Base-by-base conservation (phyloP, 2,329 filamentous ascomycete species). In the Hypoxylon sp. region DNA sequence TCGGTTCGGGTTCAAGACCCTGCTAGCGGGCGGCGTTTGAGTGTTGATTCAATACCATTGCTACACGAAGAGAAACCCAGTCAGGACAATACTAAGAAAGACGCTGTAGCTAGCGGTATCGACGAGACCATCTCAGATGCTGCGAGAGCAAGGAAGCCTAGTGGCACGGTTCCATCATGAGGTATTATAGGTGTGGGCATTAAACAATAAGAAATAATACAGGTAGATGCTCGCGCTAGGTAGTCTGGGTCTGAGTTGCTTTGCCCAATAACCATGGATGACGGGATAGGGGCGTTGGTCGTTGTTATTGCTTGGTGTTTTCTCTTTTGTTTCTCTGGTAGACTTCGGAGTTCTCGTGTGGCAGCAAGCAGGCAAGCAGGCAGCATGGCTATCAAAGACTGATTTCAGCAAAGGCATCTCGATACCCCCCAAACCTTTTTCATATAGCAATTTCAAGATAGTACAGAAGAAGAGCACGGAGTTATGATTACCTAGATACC, bases 21-120 rank as follows among this genome's bases (percentile, higher is more conserved):
- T 9, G 64, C 57, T 7, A 64, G 50, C 16, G 63, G 61, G 6
- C 51, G 55, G 13, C 49, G 53, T 4, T 29, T 67, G 23, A 70
- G 71, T 35, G 65, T 86, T 2, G 82, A 86, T 53, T 72, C 75
- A 12, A 86, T 87, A 35, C 82, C 83, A 2, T 66, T 86, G 20
- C 69, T 87, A 11, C 75, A 71, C 23, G 79, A 81, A 11, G 77
- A 82, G 43, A 64, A 65, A 30, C 62, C 61, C 7, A 43, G 51
- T 26, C 9, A 23, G 12, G 23, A 40, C 1, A 20, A 35, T 13
- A 30, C 21, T 9, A 38, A 53, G 25, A 53, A 36, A 19, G 50
- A 51, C 23, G 63, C 64, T 2, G 64, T 58, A 9, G 67, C 73
- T 4, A 78, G 74, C 1, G 74, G 76, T 2, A 60, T 77, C 25